A percentile compares a stretch with the other conserved stretches of the same genome.
Evolutionary conservation across 257 asterid genomes (phyloP).

Genomic region (Nicotiana obtusifolia): DNA sequence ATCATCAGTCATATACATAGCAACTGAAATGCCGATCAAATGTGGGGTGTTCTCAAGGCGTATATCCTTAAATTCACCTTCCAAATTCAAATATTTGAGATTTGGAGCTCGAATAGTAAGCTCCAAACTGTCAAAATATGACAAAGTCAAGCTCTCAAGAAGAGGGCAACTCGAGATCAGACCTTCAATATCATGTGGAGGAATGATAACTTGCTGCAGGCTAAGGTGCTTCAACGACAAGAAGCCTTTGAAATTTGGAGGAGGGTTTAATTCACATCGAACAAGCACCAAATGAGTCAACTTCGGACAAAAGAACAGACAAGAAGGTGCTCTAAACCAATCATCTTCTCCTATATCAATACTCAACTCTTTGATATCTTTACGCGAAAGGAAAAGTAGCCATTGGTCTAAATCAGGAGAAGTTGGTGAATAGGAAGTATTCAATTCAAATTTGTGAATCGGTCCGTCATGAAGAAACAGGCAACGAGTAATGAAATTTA

Average conservation of each 20-base stretch:
- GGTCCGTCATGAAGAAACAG: conserved; percentile 88
- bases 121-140: conserved; percentile 67
- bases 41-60: conserved; percentile 62
- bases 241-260: conserved; percentile 66
- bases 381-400: conserved; percentile 81
- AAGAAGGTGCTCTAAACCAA: conserved; percentile 78
- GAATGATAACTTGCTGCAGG: conserved; percentile 64
- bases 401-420: conserved; percentile 72
- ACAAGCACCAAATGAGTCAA: conserved; percentile 63
- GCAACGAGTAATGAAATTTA: conserved; percentile 50
- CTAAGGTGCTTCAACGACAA: conserved; percentile 50
- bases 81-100: conserved; percentile 66
- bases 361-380: conserved; percentile 57
- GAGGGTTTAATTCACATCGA: conserved; percentile 70
- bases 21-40: conserved; percentile 50
- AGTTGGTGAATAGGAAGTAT: conserved; percentile 38
- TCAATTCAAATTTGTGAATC: conserved; percentile 60
- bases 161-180: conserved; percentile 85
- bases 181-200: conserved; percentile 57
- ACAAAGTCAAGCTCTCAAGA: conserved; percentile 61
- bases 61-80: conserved; percentile 85
- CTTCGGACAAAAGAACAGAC: conserved; percentile 55
- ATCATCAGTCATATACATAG: conserved; percentile 79
- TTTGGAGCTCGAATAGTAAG: conserved; percentile 75
- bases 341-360: conserved; percentile 72